A percentile compares a stretch with the other conserved stretches of the same genome.
Evolutionary conservation across 2,329 filamentous ascomycete species (phyloP).

Genomic region (Lecanicillium sp.): DNA sequence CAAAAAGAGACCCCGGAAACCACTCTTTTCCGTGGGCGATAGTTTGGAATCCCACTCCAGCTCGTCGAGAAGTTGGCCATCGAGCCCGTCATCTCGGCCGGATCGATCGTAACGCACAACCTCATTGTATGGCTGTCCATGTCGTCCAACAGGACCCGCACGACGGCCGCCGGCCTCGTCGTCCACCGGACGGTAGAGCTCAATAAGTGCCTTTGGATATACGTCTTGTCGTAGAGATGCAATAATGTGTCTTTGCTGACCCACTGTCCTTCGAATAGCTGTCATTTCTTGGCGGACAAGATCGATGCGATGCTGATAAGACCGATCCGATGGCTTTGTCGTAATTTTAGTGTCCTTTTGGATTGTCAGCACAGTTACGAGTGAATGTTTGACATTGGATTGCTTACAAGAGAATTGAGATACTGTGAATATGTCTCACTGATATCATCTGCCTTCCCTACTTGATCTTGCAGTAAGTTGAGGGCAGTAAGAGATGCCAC

Average conservation of each 20-base stretch:
- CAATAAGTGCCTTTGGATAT: slow-evolving; percentile 10
- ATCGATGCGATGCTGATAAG: slow-evolving; percentile 31
- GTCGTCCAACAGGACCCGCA: not conserved
- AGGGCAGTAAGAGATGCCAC: slow-evolving; percentile 30
- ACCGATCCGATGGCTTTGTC: slow-evolving; percentile 29
- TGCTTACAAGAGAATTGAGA: slow-evolving; percentile 29
- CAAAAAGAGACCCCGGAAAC: slow-evolving; percentile 29
- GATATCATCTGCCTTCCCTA: slow-evolving; percentile 28
- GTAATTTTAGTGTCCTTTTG: slow-evolving; percentile 33
- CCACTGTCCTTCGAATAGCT: slow-evolving; percentile 26
- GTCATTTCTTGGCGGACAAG: slow-evolving; percentile 32
- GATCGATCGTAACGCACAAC: not conserved
- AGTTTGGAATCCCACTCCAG: slow-evolving; percentile 23
- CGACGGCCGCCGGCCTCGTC: slow-evolving; percentile 6
- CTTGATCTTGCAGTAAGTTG: slow-evolving; percentile 29
- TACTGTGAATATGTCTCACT: slow-evolving; percentile 33
- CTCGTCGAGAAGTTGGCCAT: slow-evolving; percentile 16
- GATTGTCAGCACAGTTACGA: too few relatives aligned
- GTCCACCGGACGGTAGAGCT: slow-evolving; percentile 10
- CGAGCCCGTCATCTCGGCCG: slow-evolving; percentile 15
- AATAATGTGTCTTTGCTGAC: slow-evolving; percentile 23
- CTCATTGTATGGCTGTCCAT: not conserved
- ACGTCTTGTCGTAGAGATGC: slow-evolving; percentile 16
- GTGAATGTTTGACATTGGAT: not conserved
- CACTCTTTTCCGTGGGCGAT: slow-evolving; percentile 26